A percentile compares a stretch with the other conserved stretches of the same genome.
Conservation (phyloP, 495 filamentous ascomycete species). For the Tuber umbilicatum region DNA sequence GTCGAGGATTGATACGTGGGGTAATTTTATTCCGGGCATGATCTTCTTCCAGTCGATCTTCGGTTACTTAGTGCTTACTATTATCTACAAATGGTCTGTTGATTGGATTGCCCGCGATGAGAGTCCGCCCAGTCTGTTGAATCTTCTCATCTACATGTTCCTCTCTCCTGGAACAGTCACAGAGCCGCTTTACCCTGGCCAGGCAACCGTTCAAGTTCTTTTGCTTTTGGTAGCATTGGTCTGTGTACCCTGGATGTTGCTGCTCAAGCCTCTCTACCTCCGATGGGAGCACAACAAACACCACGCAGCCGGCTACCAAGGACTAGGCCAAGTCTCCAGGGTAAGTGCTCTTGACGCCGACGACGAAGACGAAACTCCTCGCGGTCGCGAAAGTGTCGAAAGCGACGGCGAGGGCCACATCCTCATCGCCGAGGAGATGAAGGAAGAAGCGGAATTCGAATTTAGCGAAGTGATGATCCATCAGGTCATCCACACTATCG, state of each 20-base stretch:
- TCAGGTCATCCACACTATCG: constrained; percentile 97
- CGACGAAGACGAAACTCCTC: constrained; percentile 53
- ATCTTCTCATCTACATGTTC: constrained; percentile 99
- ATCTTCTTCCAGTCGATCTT: constrained; percentile 99
- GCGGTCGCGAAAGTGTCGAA: constrained; percentile 63
- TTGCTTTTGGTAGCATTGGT: constrained; percentile 75
- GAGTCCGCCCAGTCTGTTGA: constrained; percentile 77
- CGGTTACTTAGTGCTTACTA: constrained; percentile 86
- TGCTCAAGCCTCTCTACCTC: constrained; percentile 92
- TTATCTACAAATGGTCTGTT: constrained; percentile 93
- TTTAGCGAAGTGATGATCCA: constrained; percentile 97
- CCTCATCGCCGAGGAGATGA: constrained; percentile 83
- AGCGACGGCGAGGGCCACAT: constrained; percentile 82
- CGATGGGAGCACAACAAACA: constrained; percentile 87
- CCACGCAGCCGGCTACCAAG: constrained; percentile 79
- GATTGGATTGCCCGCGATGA: constrained; percentile 67
- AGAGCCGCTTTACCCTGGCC: constrained; percentile 67
- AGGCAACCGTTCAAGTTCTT: constrained; percentile 64
- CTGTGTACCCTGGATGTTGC: constrained; percentile 83
- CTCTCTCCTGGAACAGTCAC: constrained; percentile 68
- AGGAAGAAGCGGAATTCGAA: constrained; percentile 91
- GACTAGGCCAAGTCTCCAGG: constrained; percentile 68
- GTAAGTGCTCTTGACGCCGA: constrained; percentile 84
- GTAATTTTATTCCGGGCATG: constrained; percentile 96
- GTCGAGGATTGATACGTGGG: constrained; percentile 86